Evolutionary conservation across 1,139 yeast genomes (phyloP).

Genomic region (Blastobotrys buckinghamii): DNA sequence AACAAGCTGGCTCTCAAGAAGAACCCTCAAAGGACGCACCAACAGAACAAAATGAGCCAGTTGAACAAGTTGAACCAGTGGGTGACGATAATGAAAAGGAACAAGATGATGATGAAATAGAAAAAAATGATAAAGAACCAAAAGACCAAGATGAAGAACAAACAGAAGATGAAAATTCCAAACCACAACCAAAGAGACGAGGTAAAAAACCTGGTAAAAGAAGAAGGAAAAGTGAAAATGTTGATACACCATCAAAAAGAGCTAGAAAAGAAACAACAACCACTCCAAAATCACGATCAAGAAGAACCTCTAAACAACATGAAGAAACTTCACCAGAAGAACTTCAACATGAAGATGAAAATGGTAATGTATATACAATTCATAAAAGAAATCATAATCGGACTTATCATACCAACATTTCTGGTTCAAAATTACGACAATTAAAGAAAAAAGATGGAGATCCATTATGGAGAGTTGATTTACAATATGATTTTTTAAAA

Average conservation of each 20-base stretch:
- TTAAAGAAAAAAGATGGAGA: constrained; percentile 89
- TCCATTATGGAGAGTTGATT: constrained; percentile 83
- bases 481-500: constrained; percentile 74
- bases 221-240: neutral
- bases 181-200: too few relatives aligned
- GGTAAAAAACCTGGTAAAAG: neutral
- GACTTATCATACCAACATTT: constrained; percentile 28
- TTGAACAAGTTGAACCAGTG: too few relatives aligned
- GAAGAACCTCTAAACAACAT: neutral
- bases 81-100: too few relatives aligned
- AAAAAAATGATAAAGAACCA: neutral
- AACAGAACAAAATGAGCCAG: too few relatives aligned
- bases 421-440: constrained; percentile 50
- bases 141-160: neutral
- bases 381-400: constrained; percentile 17
- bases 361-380: neutral
- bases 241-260: neutral
- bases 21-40: too few relatives aligned
- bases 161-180: neutral
- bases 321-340: neutral
- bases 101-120: too few relatives aligned
- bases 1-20: neutral
- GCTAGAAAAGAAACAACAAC: neutral
- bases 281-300: neutral
- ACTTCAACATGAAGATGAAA: neutral